Conservation (phyloP, 2,329 filamentous ascomycete species). For the Monosporascus cannonballus region DNA sequence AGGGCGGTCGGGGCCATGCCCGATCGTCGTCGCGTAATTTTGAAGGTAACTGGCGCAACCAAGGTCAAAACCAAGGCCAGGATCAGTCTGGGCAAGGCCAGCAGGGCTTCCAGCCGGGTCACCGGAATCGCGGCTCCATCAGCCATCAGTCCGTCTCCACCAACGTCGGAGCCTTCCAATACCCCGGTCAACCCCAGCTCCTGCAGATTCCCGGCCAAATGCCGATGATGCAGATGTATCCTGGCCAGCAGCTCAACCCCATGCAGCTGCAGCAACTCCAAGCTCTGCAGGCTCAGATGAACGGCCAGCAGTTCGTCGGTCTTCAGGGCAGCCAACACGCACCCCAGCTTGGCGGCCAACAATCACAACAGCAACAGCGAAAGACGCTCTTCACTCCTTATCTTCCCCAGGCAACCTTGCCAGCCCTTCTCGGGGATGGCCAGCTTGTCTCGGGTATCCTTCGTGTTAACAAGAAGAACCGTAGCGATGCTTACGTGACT, state of each 20-base stretch:
- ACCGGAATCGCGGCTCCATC: conserved; percentile 79
- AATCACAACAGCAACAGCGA: conserved; percentile 81
- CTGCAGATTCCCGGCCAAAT: conserved; percentile 84
- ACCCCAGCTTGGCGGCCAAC: conserved; percentile 56
- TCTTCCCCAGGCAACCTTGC: conserved; percentile 86
- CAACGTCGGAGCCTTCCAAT: conserved; percentile 81
- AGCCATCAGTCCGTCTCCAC: conserved; percentile 72
- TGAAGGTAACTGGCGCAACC: conserved; percentile 96
- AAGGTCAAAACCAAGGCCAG: conserved; percentile 61
- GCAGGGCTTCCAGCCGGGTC: conserved; percentile 83
- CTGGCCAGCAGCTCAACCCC: conserved; percentile 78
- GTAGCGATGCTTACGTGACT: conserved; percentile 95
- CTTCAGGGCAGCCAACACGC: conserved; percentile 68
- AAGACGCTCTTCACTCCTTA: conserved; percentile 99
- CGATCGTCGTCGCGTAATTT: conserved; percentile 88
- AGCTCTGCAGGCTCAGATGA: conserved; percentile 83
- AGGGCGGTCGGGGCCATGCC: conserved; percentile 62
- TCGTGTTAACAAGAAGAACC: conserved; percentile 99
- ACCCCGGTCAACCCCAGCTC: conserved; percentile 78
- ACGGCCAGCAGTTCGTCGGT: conserved; percentile 66
- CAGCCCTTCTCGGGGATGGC: conserved; percentile 82
- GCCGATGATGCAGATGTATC: conserved; percentile 76
- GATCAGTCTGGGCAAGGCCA: conserved; percentile 48
- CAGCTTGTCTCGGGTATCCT: conserved; percentile 95
- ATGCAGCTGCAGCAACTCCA: conserved; percentile 87